Conservation (phyloP, 331 rosid genomes). For the Malus hybrid region DNA sequence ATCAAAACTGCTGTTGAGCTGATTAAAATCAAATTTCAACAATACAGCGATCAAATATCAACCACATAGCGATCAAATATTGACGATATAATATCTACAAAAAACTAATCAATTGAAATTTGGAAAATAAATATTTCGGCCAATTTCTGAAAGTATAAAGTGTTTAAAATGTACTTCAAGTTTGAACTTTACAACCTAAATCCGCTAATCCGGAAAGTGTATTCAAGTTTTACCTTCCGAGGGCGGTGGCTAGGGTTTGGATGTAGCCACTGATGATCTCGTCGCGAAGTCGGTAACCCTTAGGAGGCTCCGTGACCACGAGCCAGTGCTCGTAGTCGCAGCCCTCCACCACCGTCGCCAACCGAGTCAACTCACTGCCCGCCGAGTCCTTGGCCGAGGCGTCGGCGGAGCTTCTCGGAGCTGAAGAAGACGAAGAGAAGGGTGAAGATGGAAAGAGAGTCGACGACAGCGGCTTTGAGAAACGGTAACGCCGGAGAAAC, state of each 20-base stretch:
- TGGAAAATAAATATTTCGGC: too few species aligned
- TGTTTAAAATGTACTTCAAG: not conserved
- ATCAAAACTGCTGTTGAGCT: too few species aligned
- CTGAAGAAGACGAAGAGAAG: not conserved
- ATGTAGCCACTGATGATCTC: constrained; percentile 1
- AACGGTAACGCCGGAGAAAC: not conserved
- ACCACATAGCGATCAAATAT: too few species aligned
- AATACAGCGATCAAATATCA: too few species aligned
- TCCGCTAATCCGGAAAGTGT: not conserved
- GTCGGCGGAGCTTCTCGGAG: not conserved
- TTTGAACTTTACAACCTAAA: not conserved
- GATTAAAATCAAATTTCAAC: too few species aligned
- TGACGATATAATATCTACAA: too few species aligned
- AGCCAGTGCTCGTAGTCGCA: constrained; percentile 8
- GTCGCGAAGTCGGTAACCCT: not conserved
- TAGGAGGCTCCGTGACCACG: not conserved
- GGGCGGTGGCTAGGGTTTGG: not conserved
- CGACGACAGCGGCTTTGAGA: not conserved
- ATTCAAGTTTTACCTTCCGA: not conserved
- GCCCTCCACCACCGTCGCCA: not conserved
- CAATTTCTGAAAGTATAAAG: too few species aligned
- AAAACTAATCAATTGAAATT: too few species aligned
- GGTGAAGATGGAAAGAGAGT: not conserved
- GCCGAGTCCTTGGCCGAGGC: too few species aligned
- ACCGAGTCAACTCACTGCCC: not conserved